A percentile compares a stretch with the other conserved stretches of the same genome.
Evolutionary conservation across 2,329 filamentous ascomycete genomes (phyloP).

Genomic region (Monosporascus sp.): DNA sequence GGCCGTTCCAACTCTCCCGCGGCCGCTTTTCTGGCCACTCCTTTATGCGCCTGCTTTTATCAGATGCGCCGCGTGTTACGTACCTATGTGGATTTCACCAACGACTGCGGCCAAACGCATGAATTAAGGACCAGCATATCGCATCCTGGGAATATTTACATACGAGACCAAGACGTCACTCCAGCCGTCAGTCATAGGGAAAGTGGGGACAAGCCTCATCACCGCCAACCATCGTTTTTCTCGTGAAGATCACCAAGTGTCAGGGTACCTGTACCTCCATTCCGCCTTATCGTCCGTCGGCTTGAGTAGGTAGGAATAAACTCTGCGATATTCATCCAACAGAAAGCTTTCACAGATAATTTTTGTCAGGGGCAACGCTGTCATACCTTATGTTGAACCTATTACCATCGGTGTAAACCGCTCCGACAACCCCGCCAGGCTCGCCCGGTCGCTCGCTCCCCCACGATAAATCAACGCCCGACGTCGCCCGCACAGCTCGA

Average conservation of each 20-base stretch:
- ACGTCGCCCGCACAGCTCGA: constrained; percentile 4
- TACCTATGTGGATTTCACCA: background rate
- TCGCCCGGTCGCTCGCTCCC: background rate
- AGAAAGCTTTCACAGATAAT: background rate
- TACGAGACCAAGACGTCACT: no score
- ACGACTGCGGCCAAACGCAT: no score
- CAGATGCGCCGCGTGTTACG: background rate
- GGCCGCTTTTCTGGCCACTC: background rate
- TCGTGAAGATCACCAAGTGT: background rate
- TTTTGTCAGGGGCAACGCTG: background rate
- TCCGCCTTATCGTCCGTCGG: background rate
- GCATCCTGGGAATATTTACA: no score
- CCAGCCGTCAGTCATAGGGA: background rate
- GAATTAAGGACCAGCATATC: background rate
- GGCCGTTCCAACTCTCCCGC: background rate
- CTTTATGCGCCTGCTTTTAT: background rate
- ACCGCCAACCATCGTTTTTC: background rate
- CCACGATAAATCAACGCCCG: background rate
- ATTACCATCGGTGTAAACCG: background rate
- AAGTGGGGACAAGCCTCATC: background rate
- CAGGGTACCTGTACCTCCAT: background rate
- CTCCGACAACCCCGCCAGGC: background rate
- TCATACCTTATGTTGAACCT: background rate
- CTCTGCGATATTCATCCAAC: no score
- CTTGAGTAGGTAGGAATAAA: no score